A percentile compares a stretch with the other conserved stretches of the same genome.
Conservation (phyloP, 305 asterid genomes). For the Plantago coronopus region DNA sequence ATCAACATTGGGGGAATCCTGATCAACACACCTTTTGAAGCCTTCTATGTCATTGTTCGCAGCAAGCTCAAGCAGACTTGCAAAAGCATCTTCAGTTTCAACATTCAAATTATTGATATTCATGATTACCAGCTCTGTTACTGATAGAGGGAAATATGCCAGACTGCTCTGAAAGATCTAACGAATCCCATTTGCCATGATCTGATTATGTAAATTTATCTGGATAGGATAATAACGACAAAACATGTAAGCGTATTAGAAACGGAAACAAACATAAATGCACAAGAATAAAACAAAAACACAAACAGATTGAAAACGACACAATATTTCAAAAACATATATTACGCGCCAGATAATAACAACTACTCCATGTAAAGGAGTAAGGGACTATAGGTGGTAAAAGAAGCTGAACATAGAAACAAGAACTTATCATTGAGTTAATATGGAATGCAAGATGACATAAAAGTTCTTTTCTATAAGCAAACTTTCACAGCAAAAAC, state of each 20-base stretch:
- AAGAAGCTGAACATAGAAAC: slow-evolving; percentile 8
- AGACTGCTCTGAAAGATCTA: slow-evolving; percentile 20
- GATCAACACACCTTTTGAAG: slow-evolving; percentile 33
- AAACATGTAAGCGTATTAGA: slow-evolving; percentile 2
- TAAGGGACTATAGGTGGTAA: slow-evolving; percentile 3
- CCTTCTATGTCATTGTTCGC: slow-evolving; percentile 65
- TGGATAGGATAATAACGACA: slow-evolving; percentile 13
- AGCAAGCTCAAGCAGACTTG: slow-evolving; percentile 68
- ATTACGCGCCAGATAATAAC: no score
- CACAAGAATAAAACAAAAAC: no score
- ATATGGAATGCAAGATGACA: slow-evolving; percentile 15
- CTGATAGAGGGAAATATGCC: slow-evolving; percentile 9
- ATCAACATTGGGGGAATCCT: slow-evolving; percentile 37
- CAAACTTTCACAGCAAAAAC: slow-evolving; percentile 22
- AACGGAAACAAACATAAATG: slow-evolving; percentile 6
- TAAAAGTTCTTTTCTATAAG: slow-evolving; percentile 1
- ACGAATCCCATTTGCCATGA: slow-evolving; percentile 8
- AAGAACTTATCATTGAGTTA: slow-evolving; percentile 6
- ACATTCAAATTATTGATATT: slow-evolving; percentile 37
- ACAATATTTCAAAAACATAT: not conserved
- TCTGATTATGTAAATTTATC: slow-evolving; percentile 27
- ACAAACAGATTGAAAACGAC: not conserved
- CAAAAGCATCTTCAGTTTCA: slow-evolving; percentile 49
- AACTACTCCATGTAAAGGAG: no score
- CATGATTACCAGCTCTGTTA: slow-evolving; percentile 30